Percentiles rank a stretch among this genome's conserved stretches.
Evolutionary conservation across 192 early-diverging fungal species (phyloP).

Genomic region (Coemansia sp.): DNA sequence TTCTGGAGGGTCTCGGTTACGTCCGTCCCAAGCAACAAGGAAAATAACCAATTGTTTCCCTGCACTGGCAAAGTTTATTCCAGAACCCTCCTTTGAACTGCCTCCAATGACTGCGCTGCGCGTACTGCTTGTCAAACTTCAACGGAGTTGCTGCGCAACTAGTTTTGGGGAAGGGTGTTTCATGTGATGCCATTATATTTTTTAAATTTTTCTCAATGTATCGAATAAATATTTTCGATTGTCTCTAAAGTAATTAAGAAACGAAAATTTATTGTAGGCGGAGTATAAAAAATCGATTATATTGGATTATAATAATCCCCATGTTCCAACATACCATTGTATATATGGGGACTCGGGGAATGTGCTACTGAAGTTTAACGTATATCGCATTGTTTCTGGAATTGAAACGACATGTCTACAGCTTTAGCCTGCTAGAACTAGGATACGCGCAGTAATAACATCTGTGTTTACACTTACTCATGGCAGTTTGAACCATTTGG

Average conservation of each 20-base stretch:
- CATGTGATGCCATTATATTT: conserved; percentile 8
- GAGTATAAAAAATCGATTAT: not conserved
- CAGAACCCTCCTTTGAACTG: not conserved
- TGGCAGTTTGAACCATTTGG: no score
- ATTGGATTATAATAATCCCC: not conserved
- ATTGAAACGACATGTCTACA: not conserved
- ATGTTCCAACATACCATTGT: not conserved
- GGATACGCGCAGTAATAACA: not conserved
- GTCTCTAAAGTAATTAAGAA: not conserved
- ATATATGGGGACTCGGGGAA: not conserved
- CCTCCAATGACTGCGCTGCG: not conserved
- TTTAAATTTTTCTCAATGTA: not conserved
- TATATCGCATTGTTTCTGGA: not conserved
- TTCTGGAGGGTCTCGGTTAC: conserved; percentile 39
- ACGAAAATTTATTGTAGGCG: not conserved
- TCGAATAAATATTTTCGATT: not conserved
- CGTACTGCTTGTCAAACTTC: not conserved
- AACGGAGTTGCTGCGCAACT: not conserved
- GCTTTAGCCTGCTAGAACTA: not conserved
- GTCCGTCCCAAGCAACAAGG: conserved; percentile 28
- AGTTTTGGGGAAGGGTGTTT: not conserved
- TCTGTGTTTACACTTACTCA: no score
- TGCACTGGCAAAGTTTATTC: not conserved
- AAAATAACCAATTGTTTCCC: not conserved
- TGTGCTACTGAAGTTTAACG: not conserved